phyloP scores from a whole-genome alignment of 768 basidiomycete genomes.

The Pleurotus platypus region DNA sequence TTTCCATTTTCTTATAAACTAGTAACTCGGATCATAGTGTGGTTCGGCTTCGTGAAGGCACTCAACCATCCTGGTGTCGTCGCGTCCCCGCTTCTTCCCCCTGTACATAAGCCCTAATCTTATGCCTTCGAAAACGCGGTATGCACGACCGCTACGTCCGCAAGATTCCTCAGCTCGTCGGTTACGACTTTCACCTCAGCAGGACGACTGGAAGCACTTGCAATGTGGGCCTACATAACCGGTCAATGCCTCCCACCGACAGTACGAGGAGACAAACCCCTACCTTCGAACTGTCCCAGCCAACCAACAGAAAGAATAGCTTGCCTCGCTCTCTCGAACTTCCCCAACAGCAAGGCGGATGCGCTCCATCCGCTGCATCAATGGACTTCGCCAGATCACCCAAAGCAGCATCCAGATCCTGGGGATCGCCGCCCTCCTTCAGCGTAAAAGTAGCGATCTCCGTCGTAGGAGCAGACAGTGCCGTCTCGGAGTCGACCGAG shows the following conservation, averaged over 20 bases:
- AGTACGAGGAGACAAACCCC: not conserved
- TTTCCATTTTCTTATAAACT: too few relatives aligned
- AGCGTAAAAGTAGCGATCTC: conserved; percentile 15
- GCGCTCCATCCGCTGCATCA: not conserved
- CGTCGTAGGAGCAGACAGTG: conserved; percentile 11
- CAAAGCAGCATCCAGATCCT: not conserved
- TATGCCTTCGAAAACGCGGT: too few relatives aligned
- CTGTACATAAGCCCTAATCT: too few relatives aligned
- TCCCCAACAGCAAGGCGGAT: conserved; percentile 8
- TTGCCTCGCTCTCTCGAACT: conserved; percentile 4
- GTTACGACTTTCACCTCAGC: too few relatives aligned
- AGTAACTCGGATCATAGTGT: too few relatives aligned
- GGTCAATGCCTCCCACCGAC: not conserved
- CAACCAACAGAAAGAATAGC: not conserved
- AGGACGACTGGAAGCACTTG: too few relatives aligned
- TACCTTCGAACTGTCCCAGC: conserved; percentile 12
- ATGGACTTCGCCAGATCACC: not conserved
- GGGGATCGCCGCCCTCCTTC: conserved; percentile 1
- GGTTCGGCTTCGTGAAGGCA: too few relatives aligned
- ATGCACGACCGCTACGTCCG: too few relatives aligned
- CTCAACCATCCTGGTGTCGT: too few relatives aligned
- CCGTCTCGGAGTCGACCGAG: not conserved
- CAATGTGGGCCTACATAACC: too few relatives aligned
- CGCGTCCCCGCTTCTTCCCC: too few relatives aligned
- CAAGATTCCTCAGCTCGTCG: too few relatives aligned